phyloP scores from a whole-genome alignment of 108 stramenopile species.

The Mediolabrus comicus region DNA sequence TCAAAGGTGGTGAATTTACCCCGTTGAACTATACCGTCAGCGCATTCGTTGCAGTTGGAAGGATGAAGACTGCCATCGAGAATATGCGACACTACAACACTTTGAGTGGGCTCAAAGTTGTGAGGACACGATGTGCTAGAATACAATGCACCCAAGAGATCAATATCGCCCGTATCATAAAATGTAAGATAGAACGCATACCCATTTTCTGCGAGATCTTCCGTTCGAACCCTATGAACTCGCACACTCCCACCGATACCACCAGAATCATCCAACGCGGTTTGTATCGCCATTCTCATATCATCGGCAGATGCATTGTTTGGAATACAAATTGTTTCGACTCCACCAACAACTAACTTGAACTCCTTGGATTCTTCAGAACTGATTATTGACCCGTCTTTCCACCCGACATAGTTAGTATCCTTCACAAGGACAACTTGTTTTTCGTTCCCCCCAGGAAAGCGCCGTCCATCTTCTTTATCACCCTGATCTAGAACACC shows the following conservation, averaged over 20 bases:
- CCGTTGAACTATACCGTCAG: constrained; percentile 69
- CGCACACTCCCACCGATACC: constrained; percentile 38
- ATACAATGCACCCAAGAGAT: constrained; percentile 8
- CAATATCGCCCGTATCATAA: constrained; percentile 43
- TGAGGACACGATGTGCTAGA: constrained; percentile 35
- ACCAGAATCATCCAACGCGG: constrained; percentile 16
- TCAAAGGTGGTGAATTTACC: constrained; percentile 51
- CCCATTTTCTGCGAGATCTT: constrained; percentile 51
- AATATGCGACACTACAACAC: constrained; percentile 32
- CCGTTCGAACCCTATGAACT: constrained; percentile 37
- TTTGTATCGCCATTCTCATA: constrained; percentile 22
- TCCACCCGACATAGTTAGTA: constrained; percentile 51
- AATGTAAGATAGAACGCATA: constrained; percentile 51
- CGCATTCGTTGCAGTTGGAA: constrained; percentile 48
- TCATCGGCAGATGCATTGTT: constrained; percentile 46
- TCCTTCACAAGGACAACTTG: constrained; percentile 54
- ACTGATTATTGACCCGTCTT: constrained; percentile 43
- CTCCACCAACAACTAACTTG: constrained; percentile 25
- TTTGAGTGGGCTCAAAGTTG: constrained; percentile 39
- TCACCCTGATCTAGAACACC: constrained; percentile 49
- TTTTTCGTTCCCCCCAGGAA: constrained; percentile 48
- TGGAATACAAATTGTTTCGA: constrained; percentile 39
- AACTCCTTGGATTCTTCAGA: constrained; percentile 24
- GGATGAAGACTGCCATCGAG: constrained; percentile 49
- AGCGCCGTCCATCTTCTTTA: constrained; percentile 19